Evolutionary conservation across 345 rosid species (phyloP), one percentile per base, ranked within the genome.

Genomic region (Aegle marmelos): DNA sequence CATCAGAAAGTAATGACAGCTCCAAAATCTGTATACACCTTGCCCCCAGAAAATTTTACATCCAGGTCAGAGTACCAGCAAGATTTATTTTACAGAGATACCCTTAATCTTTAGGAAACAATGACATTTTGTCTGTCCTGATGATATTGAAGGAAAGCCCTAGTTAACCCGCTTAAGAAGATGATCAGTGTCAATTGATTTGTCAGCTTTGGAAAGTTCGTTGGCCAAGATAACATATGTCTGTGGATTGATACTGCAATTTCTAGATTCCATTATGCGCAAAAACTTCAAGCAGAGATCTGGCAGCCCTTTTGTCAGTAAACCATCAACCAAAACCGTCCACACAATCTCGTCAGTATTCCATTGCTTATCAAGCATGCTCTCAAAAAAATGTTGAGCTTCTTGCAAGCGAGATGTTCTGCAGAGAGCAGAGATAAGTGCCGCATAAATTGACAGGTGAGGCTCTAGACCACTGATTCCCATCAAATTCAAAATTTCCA

Each of bases 241-340:
- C 70, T 81, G 87, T 14, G 64, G 45, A 83, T 73, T 83, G 60
- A 85, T 73, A 65, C 59, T 34, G 81, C 70, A 83, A 72, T 79
- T 83, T 78, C 79, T 77, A 39, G 88, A 86, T 85, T 89, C 91
- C 84, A 89, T 83, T 22, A 89, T 76, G 79, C 76, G 72, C 68
- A 91, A 85, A 85, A 89, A 83, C 82, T 83, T 79, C 84, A 86
- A 79, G 81, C 90, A 84, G 27, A 83, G 48, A 83, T 86, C 85
- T 33, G 86, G 53, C 31, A 81, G 57, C 74, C 91, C 90, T 80
- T 73, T 81, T 78, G 83, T 82, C 72, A 89, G 72, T 76, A 91
- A 81, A 70, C 94, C 94, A 83, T 89, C 94, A 78, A 88, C 48
- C 82, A 91, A 79, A 31, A 91, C 87, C 41, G 88, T 84, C 94